Conservation (phyloP, 2,329 filamentous ascomycete genomes). For the Trichoderma sp. region DNA sequence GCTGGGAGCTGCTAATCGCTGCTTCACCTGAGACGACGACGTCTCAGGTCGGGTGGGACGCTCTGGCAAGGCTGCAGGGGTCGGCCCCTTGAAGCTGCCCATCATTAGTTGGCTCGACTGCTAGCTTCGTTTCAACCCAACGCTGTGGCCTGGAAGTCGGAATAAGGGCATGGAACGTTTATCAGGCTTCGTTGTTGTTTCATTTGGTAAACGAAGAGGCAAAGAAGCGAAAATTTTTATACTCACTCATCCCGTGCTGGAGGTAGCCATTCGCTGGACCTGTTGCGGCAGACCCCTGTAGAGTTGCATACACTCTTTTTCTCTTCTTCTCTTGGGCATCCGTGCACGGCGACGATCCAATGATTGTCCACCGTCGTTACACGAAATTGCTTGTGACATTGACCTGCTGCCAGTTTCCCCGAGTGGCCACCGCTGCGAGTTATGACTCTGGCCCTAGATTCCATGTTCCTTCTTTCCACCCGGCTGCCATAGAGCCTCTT, state of each 20-base stretch:
- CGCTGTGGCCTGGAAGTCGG: slow-evolving; percentile 9
- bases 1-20: slow-evolving; percentile 20
- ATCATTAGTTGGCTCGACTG: slow-evolving; percentile 12
- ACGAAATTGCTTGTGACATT: slow-evolving; percentile 22
- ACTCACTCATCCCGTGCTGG: background rate
- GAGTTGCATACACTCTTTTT: background rate
- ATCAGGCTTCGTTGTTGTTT: background rate
- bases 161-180: background rate
- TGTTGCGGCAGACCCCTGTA: background rate
- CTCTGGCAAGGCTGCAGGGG: slow-evolving; percentile 25
- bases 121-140: slow-evolving; percentile 24
- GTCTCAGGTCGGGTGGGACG: slow-evolving; percentile 28
- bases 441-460: background rate
- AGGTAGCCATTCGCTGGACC: background rate
- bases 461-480: background rate
- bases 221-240: background rate
- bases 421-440: slow-evolving; percentile 20
- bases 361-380: slow-evolving; percentile 17
- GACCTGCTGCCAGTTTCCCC: slow-evolving; percentile 18
- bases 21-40: slow-evolving; percentile 30
- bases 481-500: background rate
- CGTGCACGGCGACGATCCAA: slow-evolving; percentile 13
- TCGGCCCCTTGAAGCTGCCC: slow-evolving; percentile 2
- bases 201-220: background rate
- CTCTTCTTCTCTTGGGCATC: background rate